Base-by-base conservation (phyloP, 148 eudicot species). In the Limonium bicolor region DNA sequence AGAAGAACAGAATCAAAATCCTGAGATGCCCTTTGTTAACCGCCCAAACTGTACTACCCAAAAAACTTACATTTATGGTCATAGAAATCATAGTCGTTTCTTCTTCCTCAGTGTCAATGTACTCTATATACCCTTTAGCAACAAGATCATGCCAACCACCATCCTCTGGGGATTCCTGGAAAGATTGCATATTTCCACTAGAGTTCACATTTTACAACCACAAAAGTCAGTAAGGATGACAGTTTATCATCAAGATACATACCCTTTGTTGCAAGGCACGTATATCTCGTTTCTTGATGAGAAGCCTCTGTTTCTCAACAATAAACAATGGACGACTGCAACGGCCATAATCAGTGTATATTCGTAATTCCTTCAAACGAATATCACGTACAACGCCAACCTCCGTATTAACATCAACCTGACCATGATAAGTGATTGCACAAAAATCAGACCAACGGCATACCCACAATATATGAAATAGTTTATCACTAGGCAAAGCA, bases 11-110 rank as follows among this genome's bases (percentile, higher is more conserved):
- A 41, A 41, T 10, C 23, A 41, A 10, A 34, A 34, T n/a, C n/a
- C n/a, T n/a, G 11, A 10, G 4, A 34, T 34, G 3, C 14, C 14
- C 1, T 34, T 34, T 34, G 11, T 10, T 34, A 4, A n/a, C 47
- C 24, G 7, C 29, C 27, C 21, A 53, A 15, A 0, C 16, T n/a
- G 8, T 35, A 14, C 23, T 27, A 14, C 26, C 22, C n/a, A n/a
- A 6, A 1, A 0, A 10, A 58, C 87, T 70, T 57, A 90, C 99
- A 71, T 69, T 81, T 32, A 90, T 90, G n/a, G 94, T 90, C 99
- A 90, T 90, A 60, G 95, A 81, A 58, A 90, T 90, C 99, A 90
- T 84, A 54, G 99, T 90, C 36, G 95, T 90, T 64, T 90, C 99
- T 56, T 90, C 99, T 73, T 90, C 99, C 76, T 90, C 95, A 2